Evolutionary conservation across 2,329 filamentous ascomycete genomes (phyloP), one percentile per base, ranked within the genome.

Genomic region (Mollisia scopiformis): DNA sequence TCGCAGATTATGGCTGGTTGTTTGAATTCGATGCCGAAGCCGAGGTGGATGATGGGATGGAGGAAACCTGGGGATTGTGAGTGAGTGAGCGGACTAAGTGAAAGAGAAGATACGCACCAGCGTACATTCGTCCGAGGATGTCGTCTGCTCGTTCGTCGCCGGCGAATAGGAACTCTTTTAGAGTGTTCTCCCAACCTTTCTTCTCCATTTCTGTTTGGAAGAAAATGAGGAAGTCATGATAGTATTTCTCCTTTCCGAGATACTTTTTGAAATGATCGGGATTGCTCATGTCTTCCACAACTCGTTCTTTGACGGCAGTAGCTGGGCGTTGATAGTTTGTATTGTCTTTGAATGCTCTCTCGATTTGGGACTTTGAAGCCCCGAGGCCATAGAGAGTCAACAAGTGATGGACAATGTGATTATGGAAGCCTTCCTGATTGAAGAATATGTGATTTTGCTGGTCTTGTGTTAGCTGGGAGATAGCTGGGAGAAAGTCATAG

Each of bases 1-100:
- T 94, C 86, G 6, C 92, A 91, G 28, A 97, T 82, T 61, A 96
- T 87, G 37, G 90, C 90, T 1, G 91, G 91, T 71, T 96, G 92
- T 10, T 83, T 74, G 78, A 92, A 96, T 72, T 96, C 92, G 35
- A 97, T 73, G 4, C 90, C 93, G 71, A 92, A 96, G 52, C 92
- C 90, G 21, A 96, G 82, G 72, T 96, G 92, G 64, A 97, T 93
- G 16, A 95, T 77, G 1, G 92, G 92, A 71, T 96, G 92, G 2
- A 93, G 68, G 64, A 94, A 83, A 0, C 90, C 87, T 83, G 66
- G 37, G 63, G 59, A 67, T 62, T 35, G 23, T 21, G 41, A 37
- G 50, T 33, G 43, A n/a, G 33, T 10, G 30, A 8, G 10, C 8
- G 16, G 6, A 8, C 19, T 66, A 21, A 28, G 16, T 23, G 3